Evolutionary conservation across 345 rosid species (phyloP), one percentile per base, ranked within the genome.

Genomic region (Populus euphratica): DNA sequence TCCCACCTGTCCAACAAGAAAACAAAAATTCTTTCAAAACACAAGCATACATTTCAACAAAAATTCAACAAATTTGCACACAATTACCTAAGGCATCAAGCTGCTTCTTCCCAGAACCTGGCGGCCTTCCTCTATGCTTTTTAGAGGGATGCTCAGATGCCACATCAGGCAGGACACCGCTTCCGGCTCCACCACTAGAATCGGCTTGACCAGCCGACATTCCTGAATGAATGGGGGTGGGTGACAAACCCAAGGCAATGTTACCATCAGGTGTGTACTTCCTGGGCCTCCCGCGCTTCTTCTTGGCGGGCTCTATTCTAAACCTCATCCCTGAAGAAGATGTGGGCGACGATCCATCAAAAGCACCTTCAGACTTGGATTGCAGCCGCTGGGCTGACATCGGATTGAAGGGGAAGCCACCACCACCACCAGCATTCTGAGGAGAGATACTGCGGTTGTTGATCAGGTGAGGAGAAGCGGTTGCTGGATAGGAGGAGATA

Each of bases 221-320:
- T 31, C 56, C 85, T 8, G 94, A 85, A 27, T 87, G 78, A 49
- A 87, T 84, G 7, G 93, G 80, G 10, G 85, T 84, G 2, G 99
- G 88, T 2, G 97, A 86, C 75, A 96, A 82, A 36, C 93, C 93
- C 68, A 93, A 79, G 8, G 95, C 93, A 87, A 89, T 92, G 90
- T 81, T 91, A 66, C 97, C 98, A 11, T 96, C 99, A 2, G 95
- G 86, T 47, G 94, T 78, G 74, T 93, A 91, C 79, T 96, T 94
- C 73, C 98, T 92, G 1, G 98, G 98, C 70, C 99, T 81, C 5
- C 99, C 98, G 14, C 98, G 85, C 85, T 88, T 96, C 92, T 90
- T 96, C 91, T 90, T 90, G 13, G 72, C 82, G 6, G 96, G 81
- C 69, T 88, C 92, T 68, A 81, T 85, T 54, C 81, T 81, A 73